These are phyloP conservation scores for Exsudoporus frostii DNA, from an alignment of 768 basidiomycete species.

Conservation along the genomic window DNA sequence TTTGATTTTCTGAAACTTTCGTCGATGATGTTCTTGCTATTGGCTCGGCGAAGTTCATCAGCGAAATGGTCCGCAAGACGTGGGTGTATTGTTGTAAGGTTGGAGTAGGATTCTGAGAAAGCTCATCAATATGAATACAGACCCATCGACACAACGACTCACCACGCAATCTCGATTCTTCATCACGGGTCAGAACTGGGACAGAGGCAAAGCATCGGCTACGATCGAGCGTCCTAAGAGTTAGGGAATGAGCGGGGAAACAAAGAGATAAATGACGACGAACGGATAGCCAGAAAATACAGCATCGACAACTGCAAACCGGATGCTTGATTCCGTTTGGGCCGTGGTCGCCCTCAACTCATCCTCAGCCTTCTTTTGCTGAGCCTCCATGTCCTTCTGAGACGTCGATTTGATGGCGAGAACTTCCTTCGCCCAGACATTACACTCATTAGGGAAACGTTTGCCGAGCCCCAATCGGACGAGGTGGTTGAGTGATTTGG, in stretches of 20 bases:
- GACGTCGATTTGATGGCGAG: background rate
- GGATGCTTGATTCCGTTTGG: slow-evolving; percentile 18
- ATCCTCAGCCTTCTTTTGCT: slow-evolving; percentile 12
- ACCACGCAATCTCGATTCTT: slow-evolving; percentile 15
- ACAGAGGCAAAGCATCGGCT: slow-evolving; percentile 13
- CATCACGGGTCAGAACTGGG: slow-evolving; percentile 11
- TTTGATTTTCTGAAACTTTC: slow-evolving; percentile 23
- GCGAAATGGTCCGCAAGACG: slow-evolving; percentile 16
- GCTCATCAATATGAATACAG: background rate
- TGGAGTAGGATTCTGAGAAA: slow-evolving; percentile 16
- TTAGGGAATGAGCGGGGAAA: background rate
- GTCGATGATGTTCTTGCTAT: slow-evolving; percentile 14
- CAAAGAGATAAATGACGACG: background rate
- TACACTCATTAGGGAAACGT: slow-evolving; percentile 26
- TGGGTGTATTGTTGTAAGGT: slow-evolving; percentile 14
- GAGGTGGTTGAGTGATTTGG: slow-evolving; percentile 29
- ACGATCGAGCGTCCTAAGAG: slow-evolving; percentile 18
- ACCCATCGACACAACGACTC: background rate
- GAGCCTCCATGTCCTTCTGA: background rate
- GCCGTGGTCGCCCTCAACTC: slow-evolving; percentile 7
- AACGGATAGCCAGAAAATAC: slow-evolving; percentile 27
- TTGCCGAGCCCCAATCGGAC: slow-evolving; percentile 29
- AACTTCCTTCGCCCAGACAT: slow-evolving; percentile 24
- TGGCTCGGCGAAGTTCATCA: slow-evolving; percentile 17
- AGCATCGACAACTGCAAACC: slow-evolving; percentile 25